A percentile compares a stretch with the other conserved stretches of the same genome.
Conservation (phyloP, 192 early-diverging fungal genomes). For the Phycomyces blakesleeanus region DNA sequence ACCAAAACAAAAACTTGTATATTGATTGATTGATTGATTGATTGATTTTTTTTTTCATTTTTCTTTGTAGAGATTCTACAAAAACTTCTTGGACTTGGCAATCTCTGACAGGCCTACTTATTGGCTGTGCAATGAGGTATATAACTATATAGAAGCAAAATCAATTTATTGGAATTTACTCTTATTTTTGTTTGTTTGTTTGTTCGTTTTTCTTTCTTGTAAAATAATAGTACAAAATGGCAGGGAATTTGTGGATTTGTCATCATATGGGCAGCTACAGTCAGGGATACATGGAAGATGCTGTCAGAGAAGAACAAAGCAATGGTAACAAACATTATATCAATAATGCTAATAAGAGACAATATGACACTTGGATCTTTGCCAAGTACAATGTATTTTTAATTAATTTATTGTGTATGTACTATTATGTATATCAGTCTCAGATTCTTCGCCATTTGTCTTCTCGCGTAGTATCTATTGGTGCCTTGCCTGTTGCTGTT, state of each 20-base stretch:
- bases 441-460: conserved; percentile 61
- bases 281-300: conserved; percentile 80
- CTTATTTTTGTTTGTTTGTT: too few species aligned
- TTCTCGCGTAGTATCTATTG: conserved; percentile 75
- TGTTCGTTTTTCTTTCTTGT: not conserved
- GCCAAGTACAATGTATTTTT: too few species aligned
- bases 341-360: not conserved
- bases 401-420: too few species aligned
- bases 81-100: conserved; percentile 82
- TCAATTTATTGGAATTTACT: too few species aligned
- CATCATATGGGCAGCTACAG: conserved; percentile 75
- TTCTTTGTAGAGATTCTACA: conserved; percentile 53
- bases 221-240: conserved; percentile 75
- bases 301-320: conserved; percentile 61
- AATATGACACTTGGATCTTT: too few species aligned
- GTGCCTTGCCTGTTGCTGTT: conserved; percentile 70
- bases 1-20: not conserved
- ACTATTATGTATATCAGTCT: not conserved
- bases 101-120: conserved; percentile 70
- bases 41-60: too few species aligned
- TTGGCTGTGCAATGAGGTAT: conserved; percentile 59
- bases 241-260: conserved; percentile 85
- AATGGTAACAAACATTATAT: conserved; percentile 2
- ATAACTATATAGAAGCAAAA: too few species aligned
- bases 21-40: too few species aligned